Evolutionary conservation across 139 green algal species (phyloP).

Genomic region (Chlorella sp.): DNA sequence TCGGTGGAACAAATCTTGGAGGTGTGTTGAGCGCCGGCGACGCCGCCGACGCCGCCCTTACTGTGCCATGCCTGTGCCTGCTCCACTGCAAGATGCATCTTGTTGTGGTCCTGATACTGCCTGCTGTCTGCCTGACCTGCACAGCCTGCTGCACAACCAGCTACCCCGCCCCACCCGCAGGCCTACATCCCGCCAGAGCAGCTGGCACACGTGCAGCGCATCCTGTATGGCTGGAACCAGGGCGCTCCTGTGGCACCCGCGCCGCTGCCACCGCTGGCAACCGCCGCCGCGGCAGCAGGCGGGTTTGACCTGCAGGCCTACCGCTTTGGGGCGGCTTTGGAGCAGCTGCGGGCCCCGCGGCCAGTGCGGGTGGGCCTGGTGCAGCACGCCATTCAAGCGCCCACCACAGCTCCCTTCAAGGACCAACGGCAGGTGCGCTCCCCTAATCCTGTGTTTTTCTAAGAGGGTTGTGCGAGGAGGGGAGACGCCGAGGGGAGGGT

Average conservation of each 20-base stretch:
- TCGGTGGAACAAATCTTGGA: no score
- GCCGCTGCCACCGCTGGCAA: conserved; percentile 21
- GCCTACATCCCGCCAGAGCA: conserved; percentile 70
- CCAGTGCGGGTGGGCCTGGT: conserved; percentile 86
- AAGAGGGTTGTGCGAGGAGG: no score
- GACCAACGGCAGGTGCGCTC: conserved; percentile 76
- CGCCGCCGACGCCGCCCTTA: no score
- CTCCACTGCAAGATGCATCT: no score
- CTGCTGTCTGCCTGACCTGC: no score
- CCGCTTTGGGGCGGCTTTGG: conserved; percentile 74
- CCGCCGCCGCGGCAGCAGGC: background rate
- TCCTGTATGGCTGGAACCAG: conserved; percentile 82
- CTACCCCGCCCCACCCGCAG: no score
- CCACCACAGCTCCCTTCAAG: conserved; percentile 84
- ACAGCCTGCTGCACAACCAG: no score
- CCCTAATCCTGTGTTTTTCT: no score
- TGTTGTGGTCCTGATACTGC: no score
- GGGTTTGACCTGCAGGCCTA: conserved; percentile 65
- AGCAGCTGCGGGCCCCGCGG: conserved; percentile 84
- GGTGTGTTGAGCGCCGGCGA: no score
- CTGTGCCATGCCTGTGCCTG: no score
- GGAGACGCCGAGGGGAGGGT: no score
- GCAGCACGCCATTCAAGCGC: conserved; percentile 82
- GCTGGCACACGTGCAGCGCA: conserved; percentile 71
- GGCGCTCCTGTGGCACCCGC: conserved; percentile 63